phyloP scores from a whole-genome alignment of 257 asterid genomes.

The Osmanthus fragrans region DNA sequence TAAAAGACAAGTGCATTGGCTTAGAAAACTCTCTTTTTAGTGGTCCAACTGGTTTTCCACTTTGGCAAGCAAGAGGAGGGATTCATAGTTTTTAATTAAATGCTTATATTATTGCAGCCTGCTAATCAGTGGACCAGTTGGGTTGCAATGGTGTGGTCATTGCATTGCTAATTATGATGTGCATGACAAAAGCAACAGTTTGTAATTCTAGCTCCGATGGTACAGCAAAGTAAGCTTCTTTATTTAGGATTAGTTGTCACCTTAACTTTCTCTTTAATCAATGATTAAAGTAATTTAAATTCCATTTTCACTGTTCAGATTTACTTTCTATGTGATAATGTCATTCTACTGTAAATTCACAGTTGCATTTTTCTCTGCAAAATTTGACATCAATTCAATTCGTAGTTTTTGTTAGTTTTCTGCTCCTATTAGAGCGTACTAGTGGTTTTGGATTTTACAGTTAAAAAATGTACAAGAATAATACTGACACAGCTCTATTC shows the following conservation, averaged over 20 bases:
- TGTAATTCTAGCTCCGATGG: constrained; percentile 27
- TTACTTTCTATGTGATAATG: background rate
- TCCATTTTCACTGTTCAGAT: constrained; percentile 17
- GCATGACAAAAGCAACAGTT: constrained; percentile 54
- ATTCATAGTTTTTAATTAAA: constrained; percentile 21
- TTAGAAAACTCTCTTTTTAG: background rate
- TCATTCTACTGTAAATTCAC: background rate
- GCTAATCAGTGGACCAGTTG: constrained; percentile 48
- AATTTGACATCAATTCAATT: too few relatives aligned
- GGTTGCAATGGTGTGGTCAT: constrained; percentile 38
- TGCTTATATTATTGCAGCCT: constrained; percentile 44
- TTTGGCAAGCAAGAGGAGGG: constrained; percentile 20
- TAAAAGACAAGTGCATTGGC: background rate
- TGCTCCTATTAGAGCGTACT: background rate
- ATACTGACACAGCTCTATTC: background rate
- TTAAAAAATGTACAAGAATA: too few relatives aligned
- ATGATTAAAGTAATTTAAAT: constrained; percentile 23
- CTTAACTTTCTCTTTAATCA: constrained; percentile 60
- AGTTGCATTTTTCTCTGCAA: too few relatives aligned
- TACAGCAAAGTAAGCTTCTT: constrained; percentile 23
- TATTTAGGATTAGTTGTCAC: constrained; percentile 37
- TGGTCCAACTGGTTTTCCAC: constrained; percentile 11
- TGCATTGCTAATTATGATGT: constrained; percentile 62
- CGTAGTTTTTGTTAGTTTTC: too few relatives aligned
- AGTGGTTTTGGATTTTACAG: background rate